Base-by-base conservation (phyloP, 345 rosid species). In the Cardamine chenopodiifolia region DNA sequence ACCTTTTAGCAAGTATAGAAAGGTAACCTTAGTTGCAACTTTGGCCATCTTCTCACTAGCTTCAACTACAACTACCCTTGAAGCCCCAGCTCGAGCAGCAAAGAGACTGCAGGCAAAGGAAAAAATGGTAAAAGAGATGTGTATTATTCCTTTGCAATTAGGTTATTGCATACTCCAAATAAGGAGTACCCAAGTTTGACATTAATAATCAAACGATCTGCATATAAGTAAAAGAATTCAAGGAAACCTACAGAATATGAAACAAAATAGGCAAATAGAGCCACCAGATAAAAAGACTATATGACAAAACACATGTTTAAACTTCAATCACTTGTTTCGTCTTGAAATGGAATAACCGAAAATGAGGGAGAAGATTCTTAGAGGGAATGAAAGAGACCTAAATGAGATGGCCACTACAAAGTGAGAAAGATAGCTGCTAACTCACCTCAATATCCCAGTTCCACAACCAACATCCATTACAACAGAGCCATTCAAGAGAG, bases 391-490 rank as follows among this genome's bases (percentile, higher is more conserved):
- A 60, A 35, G 12, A 35, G 23, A 59, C 29, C 45, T 59, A 35
- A 35, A 37, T 20, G 52, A 58, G 52, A 64, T 42, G 9, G 61
- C 18, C 60, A 42, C 34, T 31, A 12, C 2, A 60, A 49, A 62
- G 31, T 15, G 39, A 71, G 53, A 72, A 42, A 50, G 28, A 23
- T 31, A 62, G 35, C 34, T 23, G 17, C 50, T 23, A 64, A 37
- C 75, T 55, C 70, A 90, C 99, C 99, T 94, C 73, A 94, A 72
- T 70, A 94, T 82, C 73, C 99, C 99, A 53, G 97, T 95, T 59
- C 99, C 99, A 82, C 97, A 92, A 64, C 99, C 99, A 66, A 92
- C 92, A 85, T 92, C 99, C 97, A 95, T 95, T 15, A 92, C 97
- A 78, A 88, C 87, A 34, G 93, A 86, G 78, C 83, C 91, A 40